These are phyloP conservation scores for Erythrobasidium yunnanense DNA, from an alignment of 768 basidiomycete species.

Conservation along the genomic window DNA sequence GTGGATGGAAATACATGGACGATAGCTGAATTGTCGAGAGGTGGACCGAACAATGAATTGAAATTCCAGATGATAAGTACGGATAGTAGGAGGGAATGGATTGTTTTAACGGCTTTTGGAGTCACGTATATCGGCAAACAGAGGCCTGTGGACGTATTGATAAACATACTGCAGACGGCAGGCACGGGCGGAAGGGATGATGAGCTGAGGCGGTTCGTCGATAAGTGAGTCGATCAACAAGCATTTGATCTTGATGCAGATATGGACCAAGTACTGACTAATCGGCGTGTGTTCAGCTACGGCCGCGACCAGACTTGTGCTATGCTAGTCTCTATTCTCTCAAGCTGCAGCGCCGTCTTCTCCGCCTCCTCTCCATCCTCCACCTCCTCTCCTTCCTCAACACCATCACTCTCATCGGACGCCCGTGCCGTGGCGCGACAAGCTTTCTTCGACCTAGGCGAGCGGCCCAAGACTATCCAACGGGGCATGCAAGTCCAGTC, in stretches of 20 bases:
- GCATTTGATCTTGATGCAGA: not conserved
- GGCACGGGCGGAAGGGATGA: conserved; percentile 49
- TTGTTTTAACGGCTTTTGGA: conserved; percentile 78
- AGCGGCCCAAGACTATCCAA: conserved; percentile 50
- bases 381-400: conserved; percentile 3
- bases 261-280: not conserved
- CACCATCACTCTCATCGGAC: conserved; percentile 48
- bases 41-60: conserved; percentile 13
- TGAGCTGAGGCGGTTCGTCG: conserved; percentile 71
- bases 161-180: conserved; percentile 62
- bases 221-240: too few species aligned
- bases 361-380: not conserved
- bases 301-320: conserved; percentile 85
- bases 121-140: conserved; percentile 69
- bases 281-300: too few species aligned
- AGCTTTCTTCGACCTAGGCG: conserved; percentile 38
- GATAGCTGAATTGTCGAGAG: conserved; percentile 49
- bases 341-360: conserved; percentile 44
- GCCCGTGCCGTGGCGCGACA: not conserved
- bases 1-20: conserved; percentile 78
- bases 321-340: conserved; percentile 76
- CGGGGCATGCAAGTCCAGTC: conserved; percentile 30
- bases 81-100: conserved; percentile 62
- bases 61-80: conserved; percentile 61
- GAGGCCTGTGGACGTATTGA: conserved; percentile 72